phyloP scores from a whole-genome alignment of 1,284 basidiomycete genomes.

The Gomphus bonarii region DNA sequence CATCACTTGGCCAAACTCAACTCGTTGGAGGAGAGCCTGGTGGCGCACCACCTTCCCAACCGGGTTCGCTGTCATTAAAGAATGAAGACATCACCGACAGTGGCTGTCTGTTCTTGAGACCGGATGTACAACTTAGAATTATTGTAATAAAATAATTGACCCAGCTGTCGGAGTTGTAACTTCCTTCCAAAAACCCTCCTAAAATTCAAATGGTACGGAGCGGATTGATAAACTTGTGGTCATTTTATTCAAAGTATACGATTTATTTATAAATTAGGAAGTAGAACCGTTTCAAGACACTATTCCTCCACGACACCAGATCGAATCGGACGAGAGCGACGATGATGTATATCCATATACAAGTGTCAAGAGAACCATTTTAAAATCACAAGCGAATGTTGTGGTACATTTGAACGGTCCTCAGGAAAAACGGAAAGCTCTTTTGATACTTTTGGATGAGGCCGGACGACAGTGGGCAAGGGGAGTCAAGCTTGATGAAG shows the following conservation, averaged over 20 bases:
- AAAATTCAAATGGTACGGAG: too few relatives aligned
- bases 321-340: slow-evolving; percentile 57
- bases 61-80: slow-evolving; percentile 15
- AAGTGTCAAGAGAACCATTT: not conserved
- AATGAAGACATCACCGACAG: not conserved
- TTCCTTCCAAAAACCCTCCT: too few relatives aligned
- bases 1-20: slow-evolving; percentile 20
- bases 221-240: too few relatives aligned
- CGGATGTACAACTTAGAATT: not conserved
- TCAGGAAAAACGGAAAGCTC: slow-evolving; percentile 17
- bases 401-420: slow-evolving; percentile 2
- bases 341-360: slow-evolving; percentile 28
- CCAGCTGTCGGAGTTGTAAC: not conserved
- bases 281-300: slow-evolving; percentile 45
- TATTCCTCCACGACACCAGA: slow-evolving; percentile 44
- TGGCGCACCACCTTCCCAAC: slow-evolving; percentile 26
- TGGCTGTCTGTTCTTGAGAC: not conserved
- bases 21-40: slow-evolving; percentile 51
- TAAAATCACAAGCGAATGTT: slow-evolving; percentile 21
- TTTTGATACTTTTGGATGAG: slow-evolving; percentile 38
- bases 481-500: slow-evolving; percentile 40
- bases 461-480: slow-evolving; percentile 40
- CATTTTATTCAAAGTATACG: not conserved
- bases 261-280: slow-evolving; percentile 26
- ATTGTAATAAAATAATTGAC: too few relatives aligned